phyloP scores from a whole-genome alignment of 2,329 filamentous ascomycete genomes.

The Trichocomaceae sp. region DNA sequence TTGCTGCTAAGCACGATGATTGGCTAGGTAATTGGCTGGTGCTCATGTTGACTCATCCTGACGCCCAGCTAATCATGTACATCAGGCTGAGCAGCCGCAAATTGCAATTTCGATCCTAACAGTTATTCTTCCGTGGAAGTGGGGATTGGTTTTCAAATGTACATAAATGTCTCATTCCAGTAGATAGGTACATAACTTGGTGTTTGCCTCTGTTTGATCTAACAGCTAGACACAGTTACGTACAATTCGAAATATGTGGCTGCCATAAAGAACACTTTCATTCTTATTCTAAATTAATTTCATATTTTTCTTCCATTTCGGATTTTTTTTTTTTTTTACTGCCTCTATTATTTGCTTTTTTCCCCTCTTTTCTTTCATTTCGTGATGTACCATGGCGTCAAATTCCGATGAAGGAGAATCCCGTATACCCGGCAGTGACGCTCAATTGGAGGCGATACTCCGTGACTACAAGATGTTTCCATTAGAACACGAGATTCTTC shows the following conservation, averaged over 20 bases:
- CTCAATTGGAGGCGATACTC: not conserved
- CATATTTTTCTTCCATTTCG: too few relatives aligned
- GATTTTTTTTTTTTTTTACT: too few relatives aligned
- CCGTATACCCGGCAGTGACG: not conserved
- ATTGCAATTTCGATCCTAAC: conserved; percentile 3
- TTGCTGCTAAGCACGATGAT: not conserved
- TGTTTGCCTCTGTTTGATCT: not conserved
- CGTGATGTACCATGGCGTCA: not conserved
- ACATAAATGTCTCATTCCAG: too few relatives aligned
- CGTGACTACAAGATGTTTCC: conserved; percentile 5
- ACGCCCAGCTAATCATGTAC: not conserved
- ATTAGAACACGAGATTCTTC: conserved; percentile 1
- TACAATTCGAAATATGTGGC: not conserved
- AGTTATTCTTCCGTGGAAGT: not conserved
- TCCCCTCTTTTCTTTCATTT: not conserved
- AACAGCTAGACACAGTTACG: too few relatives aligned
- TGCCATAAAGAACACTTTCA: not conserved
- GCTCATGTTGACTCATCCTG: conserved; percentile 13
- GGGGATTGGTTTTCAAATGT: too few relatives aligned
- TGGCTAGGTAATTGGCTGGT: not conserved
- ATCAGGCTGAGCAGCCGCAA: too few relatives aligned
- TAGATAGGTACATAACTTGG: not conserved
- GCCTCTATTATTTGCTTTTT: too few relatives aligned
- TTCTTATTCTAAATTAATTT: not conserved
- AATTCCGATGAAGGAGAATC: conserved; percentile 13